Percentiles rank a stretch among this genome's conserved stretches.
Evolutionary conservation across 75 land plant species (phyloP).

Genomic region (Pseudotsuga menziesii): DNA sequence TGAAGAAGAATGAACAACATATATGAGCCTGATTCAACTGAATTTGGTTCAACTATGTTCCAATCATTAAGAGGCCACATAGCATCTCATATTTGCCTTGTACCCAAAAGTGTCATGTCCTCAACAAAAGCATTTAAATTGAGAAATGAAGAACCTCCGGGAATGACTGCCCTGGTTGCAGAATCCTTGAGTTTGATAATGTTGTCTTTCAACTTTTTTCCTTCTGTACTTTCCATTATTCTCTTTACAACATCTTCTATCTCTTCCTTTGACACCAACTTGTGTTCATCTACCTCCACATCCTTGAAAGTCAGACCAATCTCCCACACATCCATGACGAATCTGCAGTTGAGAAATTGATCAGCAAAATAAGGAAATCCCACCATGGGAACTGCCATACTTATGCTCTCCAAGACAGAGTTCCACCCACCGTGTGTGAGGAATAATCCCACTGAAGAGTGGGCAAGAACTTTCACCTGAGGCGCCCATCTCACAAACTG

Average conservation of each 20-base stretch:
- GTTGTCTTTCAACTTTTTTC: neutral
- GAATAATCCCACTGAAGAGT: neutral
- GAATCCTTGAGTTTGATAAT: neutral
- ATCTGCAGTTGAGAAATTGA: constrained; percentile 7
- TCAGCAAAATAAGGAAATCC: constrained; percentile 3
- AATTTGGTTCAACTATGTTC: no score
- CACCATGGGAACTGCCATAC: constrained; percentile 4
- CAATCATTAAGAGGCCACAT: no score
- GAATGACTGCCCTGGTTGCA: neutral
- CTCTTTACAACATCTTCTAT: neutral
- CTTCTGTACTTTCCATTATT: neutral
- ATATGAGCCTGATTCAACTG: no score
- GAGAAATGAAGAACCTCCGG: neutral
- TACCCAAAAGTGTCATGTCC: neutral
- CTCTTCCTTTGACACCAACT: neutral
- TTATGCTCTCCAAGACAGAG: neutral
- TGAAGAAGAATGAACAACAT: no score
- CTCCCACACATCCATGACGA: neutral
- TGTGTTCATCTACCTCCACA: neutral
- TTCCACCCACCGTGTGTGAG: constrained; percentile 1
- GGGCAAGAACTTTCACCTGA: neutral
- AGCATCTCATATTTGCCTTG: no score
- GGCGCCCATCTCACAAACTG: no score
- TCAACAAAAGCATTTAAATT: neutral
- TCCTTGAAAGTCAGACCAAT: neutral